Percentiles rank a stretch among this genome's conserved stretches.
Conservation (phyloP, 2,329 filamentous ascomycete genomes). For the Juglanconis oblonga region DNA sequence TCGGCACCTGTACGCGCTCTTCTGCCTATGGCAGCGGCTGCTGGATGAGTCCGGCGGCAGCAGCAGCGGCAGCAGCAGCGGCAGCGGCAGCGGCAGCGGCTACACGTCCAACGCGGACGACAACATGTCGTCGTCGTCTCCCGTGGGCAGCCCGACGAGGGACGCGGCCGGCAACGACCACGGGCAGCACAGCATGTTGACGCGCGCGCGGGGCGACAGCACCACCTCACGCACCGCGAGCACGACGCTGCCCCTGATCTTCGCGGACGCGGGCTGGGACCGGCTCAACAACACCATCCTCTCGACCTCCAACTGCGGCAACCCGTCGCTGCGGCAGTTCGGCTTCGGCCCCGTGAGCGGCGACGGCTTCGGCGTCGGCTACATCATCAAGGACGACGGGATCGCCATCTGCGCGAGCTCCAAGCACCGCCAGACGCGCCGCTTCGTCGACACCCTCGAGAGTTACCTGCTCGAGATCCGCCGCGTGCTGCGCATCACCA, state of each 20-base stretch:
- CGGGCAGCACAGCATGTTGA: constrained; percentile 30
- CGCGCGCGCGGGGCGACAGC: constrained; percentile 53
- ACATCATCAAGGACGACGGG: constrained; percentile 95
- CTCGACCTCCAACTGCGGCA: constrained; percentile 98
- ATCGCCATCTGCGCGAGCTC: constrained; percentile 90
- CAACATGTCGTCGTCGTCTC: constrained; percentile 38
- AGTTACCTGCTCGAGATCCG: constrained; percentile 88
- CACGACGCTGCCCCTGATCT: constrained; percentile 69
- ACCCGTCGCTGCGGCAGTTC: constrained; percentile 90
- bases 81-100: constrained; percentile 46
- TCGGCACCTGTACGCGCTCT: constrained; percentile 88
- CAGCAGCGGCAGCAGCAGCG: constrained; percentile 42
- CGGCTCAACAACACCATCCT: constrained; percentile 92
- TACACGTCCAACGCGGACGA: constrained; percentile 59
- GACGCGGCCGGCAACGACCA: constrained; percentile 38
- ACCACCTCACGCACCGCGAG: constrained; percentile 40
- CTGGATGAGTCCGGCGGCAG: constrained; percentile 64
- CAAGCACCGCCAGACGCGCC: constrained; percentile 89
- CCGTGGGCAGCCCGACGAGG: constrained; percentile 51
- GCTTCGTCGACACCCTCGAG: constrained; percentile 87
- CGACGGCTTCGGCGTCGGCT: constrained; percentile 95
- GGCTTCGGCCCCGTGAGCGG: constrained; percentile 93
- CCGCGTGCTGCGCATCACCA: constrained; percentile 72
- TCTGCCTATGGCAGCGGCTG: constrained; percentile 89
- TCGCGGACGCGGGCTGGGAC: constrained; percentile 88